phyloP scores from a whole-genome alignment of 2,329 filamentous ascomycete species.

The Fusarium hainanense region DNA sequence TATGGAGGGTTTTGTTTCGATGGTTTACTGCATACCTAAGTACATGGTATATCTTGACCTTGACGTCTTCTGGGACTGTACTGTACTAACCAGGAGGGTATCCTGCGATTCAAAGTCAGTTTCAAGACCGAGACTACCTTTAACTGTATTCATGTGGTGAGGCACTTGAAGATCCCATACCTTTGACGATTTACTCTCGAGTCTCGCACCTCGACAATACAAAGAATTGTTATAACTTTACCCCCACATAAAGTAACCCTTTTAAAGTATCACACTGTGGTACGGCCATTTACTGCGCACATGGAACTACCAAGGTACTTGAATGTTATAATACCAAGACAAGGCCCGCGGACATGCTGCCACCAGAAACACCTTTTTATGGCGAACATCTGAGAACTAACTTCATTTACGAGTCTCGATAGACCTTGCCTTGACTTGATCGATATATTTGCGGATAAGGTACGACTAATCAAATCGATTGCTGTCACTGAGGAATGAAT shows the following conservation, averaged over 20 bases:
- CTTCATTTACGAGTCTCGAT: not conserved
- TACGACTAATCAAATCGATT: not conserved
- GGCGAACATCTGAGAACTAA: not conserved
- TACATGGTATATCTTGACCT: not conserved
- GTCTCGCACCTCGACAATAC: not conserved
- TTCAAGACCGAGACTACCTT: not conserved
- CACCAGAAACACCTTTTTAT: not conserved
- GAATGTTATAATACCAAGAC: not conserved
- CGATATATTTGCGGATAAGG: not conserved
- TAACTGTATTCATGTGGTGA: not conserved
- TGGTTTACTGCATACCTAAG: not conserved
- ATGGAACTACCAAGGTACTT: not conserved
- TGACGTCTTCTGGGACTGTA: not conserved
- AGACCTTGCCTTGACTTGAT: not conserved
- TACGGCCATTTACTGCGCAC: not conserved
- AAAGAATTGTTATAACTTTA: not conserved
- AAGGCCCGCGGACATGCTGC: not conserved
- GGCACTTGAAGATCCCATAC: not conserved
- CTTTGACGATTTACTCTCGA: not conserved
- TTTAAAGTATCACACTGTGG: not conserved
- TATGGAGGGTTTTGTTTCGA: not conserved
- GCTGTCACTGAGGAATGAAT: not conserved
- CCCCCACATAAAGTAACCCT: not conserved
- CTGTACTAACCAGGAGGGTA: not conserved
- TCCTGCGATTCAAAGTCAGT: not conserved